Evolutionary conservation across 352 stramenopile genomes (phyloP), one percentile per base, ranked within the genome.

Genomic region (Pythium insidiosum): DNA sequence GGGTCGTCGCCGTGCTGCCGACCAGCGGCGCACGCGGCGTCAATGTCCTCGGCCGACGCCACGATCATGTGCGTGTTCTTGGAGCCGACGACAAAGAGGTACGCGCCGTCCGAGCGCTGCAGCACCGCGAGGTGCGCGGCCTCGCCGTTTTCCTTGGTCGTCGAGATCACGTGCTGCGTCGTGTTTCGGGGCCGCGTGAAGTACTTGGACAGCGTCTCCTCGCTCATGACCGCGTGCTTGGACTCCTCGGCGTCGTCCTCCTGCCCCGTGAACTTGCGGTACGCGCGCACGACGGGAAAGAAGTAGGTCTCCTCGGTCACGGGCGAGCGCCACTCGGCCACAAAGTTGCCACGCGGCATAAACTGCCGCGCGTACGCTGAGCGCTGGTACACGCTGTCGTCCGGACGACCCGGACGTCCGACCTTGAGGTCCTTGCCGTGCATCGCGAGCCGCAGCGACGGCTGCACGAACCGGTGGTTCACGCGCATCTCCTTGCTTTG

Each of bases 51-150:
- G 1, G 69, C 11, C 5, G 53, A 74, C 22, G 55, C 43, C 6
- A 68, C 70, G 6, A 85, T 22, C 37, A 91, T 47, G 56, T 91
- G 79, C 19, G 75, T 88, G 50, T 88, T 91, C 61, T 91, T 91
- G 26, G 79, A 91, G 16, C 79, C 79, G 9, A 88, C 56, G 10
- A 77, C 67, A 53, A 81, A 88, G 3, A 91, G 43, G 26, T 78
- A 88, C 31, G 53, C 38, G n/a, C 71, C 73, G 37, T 88, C 73
- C 5, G 41, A 55, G 6, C 71, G 69, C 54, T 88, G 85, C 15
- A 91, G 54, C 28, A 91, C 73, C 1, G 75, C 58, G 21, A 91
- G 53, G 43, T 91, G 78, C 5, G 66, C 78, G 2, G 75, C 73
- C 36, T 91, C 78, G 33, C 78, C 78, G 40, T 91, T 91, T 35